Percentiles rank a stretch among this genome's conserved stretches.
Conservation (phyloP, 768 basidiomycete species). For the Calocybe cyanea region DNA sequence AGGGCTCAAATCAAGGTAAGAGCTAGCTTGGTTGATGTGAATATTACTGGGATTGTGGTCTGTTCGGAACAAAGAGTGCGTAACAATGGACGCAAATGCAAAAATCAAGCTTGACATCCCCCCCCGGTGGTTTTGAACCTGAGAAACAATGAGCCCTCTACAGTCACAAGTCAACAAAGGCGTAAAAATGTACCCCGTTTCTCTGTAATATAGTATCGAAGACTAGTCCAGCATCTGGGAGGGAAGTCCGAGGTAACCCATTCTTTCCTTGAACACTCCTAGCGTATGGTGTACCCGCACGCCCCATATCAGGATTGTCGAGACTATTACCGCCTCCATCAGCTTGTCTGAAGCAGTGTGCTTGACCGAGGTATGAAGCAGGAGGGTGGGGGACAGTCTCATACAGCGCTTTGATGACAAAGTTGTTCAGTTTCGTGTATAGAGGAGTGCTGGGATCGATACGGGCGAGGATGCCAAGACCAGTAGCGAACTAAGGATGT, state of each 20-base stretch:
- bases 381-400: slow-evolving; percentile 58
- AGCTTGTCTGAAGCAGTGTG: slow-evolving; percentile 35
- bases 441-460: slow-evolving; percentile 15
- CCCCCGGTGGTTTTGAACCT: slow-evolving; percentile 37
- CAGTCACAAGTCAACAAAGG: not conserved
- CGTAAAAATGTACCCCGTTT: slow-evolving; percentile 23
- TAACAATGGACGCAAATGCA: slow-evolving; percentile 48
- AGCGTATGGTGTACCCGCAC: slow-evolving; percentile 47
- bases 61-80: slow-evolving; percentile 54
- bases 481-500: slow-evolving; percentile 20
- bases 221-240: slow-evolving; percentile 54
- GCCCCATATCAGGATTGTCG: slow-evolving; percentile 41
- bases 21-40: slow-evolving; percentile 48
- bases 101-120: slow-evolving; percentile 62
- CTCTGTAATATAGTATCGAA: slow-evolving; percentile 56
- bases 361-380: slow-evolving; percentile 29
- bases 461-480: slow-evolving; percentile 22
- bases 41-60: slow-evolving; percentile 35
- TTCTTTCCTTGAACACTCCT: slow-evolving; percentile 43
- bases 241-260: slow-evolving; percentile 32
- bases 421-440: slow-evolving; percentile 19
- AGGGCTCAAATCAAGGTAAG: slow-evolving; percentile 54
- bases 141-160: not conserved
- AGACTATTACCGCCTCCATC: slow-evolving; percentile 49
- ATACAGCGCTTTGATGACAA: slow-evolving; percentile 39